Evolutionary conservation across 148 eudicot species (phyloP).

Genomic region (Rhododendron ferrugineum): DNA sequence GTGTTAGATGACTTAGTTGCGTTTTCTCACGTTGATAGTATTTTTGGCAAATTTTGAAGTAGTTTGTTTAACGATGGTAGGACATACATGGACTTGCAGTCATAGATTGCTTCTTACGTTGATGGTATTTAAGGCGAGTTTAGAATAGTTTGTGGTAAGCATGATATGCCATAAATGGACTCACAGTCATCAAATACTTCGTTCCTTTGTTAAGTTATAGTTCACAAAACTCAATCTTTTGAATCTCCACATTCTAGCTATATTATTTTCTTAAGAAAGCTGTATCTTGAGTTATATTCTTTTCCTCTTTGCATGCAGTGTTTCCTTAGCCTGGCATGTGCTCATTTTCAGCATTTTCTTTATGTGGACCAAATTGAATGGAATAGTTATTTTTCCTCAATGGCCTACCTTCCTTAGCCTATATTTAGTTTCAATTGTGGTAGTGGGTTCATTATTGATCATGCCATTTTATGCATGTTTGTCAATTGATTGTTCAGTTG

Average conservation of each 20-base stretch:
- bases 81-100: neutral
- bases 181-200: neutral
- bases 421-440: constrained; percentile 8
- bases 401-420: neutral
- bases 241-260: neutral
- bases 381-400: neutral
- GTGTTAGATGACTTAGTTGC: neutral
- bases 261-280: neutral
- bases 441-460: neutral
- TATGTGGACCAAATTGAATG: neutral
- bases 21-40: neutral
- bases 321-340: neutral
- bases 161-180: neutral
- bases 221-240: neutral
- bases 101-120: neutral
- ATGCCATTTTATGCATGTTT: constrained; percentile 10
- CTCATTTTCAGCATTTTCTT: neutral
- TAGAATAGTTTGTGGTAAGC: neutral
- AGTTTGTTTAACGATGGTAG: neutral
- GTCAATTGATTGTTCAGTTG: constrained; percentile 44
- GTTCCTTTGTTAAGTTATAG: neutral
- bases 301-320: neutral
- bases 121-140: neutral
- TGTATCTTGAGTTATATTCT: neutral
- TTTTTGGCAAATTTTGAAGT: neutral